Base-by-base conservation (phyloP, 306 rosid species). In the Castanea crenata region DNA sequence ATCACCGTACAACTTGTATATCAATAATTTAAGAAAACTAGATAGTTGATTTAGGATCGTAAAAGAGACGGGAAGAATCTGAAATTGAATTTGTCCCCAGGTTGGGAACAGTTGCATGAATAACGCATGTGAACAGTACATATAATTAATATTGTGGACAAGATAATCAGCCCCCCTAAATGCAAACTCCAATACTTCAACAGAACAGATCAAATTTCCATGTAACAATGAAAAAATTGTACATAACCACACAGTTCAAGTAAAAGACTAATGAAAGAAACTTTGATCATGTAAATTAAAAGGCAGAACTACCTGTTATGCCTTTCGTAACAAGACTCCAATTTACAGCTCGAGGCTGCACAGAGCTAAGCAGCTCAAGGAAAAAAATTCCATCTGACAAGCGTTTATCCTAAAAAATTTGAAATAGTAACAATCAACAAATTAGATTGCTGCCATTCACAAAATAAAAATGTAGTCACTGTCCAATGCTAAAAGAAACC, bases 271-370 rank as follows among this genome's bases (percentile, higher is more conserved):
- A 44, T 21, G 29, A 4, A 25, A 59, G 58, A 59, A 32, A 62
- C 64, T 6, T 54, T 23, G 21, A 76, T 4, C 38, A n/a, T 4
- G 25, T 7, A 9, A n/a, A 41, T 69, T 51, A 12, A 41, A 25
- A 70, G 74, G 81, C 78, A 83, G 74, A 72, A 83, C 70, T 86
- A 95, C 99, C 97, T 3, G 96, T 89, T 32, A 74, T 80, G 63
- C 99, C 99, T 85, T 93, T 95, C 52, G 97, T 95, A 63, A 95
- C 92, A 23, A 95, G 94, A 69, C 94, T 92, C 98, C 98, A 95
- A 81, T 93, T 91, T 19, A 95, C 99, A 64, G 86, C 92, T 89
- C 98, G 89, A 13, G 94, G 90, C 55, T 91, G 94, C 83, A 95
- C 98, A 19, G 93, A 88, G 84, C 98, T 91, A 55, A 95, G 99